Percentiles rank a stretch among this genome's conserved stretches.
These are phyloP conservation scores for Plasmodium billcollinsi DNA, from an alignment of 169 alveolate genomes.

Conservation along the genomic window DNA sequence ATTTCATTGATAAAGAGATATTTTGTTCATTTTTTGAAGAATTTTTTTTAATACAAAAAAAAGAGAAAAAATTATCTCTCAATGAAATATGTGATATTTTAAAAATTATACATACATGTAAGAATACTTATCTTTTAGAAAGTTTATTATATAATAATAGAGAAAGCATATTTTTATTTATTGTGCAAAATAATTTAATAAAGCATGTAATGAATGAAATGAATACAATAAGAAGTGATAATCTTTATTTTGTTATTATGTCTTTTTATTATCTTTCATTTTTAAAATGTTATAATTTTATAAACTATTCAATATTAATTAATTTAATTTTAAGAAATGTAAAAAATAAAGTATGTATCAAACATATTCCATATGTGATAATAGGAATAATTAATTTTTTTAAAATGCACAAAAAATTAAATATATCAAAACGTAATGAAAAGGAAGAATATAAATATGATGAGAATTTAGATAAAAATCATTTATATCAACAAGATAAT, in stretches of 20 bases:
- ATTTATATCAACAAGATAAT: not conserved
- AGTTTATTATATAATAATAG: not conserved
- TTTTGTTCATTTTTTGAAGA: conserved; percentile 12
- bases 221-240: not conserved
- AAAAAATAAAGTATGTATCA: not conserved
- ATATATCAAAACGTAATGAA: not conserved
- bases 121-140: conserved; percentile 6
- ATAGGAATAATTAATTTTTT: conserved; percentile 57
- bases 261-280: conserved; percentile 60
- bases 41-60: conserved; percentile 24
- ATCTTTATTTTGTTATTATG: conserved; percentile 14
- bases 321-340: conserved; percentile 15
- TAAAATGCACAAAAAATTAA: conserved; percentile 6
- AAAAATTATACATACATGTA: conserved; percentile 15
- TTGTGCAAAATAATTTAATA: conserved; percentile 27
- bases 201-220: conserved; percentile 11
- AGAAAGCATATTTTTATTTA: conserved; percentile 7
- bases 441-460: not conserved
- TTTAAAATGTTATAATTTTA: conserved; percentile 15
- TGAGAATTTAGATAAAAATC: not conserved
- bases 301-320: not conserved
- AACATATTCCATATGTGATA: conserved; percentile 35
- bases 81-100: conserved; percentile 11
- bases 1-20: conserved; percentile 28
- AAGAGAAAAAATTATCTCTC: not conserved